Base-by-base conservation (phyloP, 805 yeast species). In the Candida morakotiae region DNA sequence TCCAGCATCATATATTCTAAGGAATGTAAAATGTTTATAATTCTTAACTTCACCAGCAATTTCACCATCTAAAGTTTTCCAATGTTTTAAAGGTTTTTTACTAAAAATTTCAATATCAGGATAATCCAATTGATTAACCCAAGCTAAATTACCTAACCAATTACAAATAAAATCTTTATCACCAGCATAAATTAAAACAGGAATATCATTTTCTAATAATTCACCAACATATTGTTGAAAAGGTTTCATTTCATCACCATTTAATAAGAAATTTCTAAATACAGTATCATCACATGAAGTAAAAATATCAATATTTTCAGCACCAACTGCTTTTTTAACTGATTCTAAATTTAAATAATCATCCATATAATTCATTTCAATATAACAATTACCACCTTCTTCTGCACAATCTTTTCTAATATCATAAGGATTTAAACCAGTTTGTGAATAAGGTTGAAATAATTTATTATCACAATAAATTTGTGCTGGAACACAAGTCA, bases 1-100 rank as follows among this genome's bases (percentile, higher is more conserved):
- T 19, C 97, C 97, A 36, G 94, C 97, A 45, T 79, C 91, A 52
- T 71, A 89, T 8, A 89, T 77, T 59, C 96, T 76, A 59, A 87
- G 70, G 68, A 83, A 91, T 3, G 95, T 84, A 49, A 89, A 79
- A 42, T 75, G 71, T 33, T 81, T 81, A 46, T 69, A 74, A 53
- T 77, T 82, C 67, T 87, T 87, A 20, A 81, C 82, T 51, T 83
- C 78, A 42, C 98, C 98, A 18, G 79, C 75, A 45, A 65, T 60
- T 37, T 71, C 69, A 31, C 73, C 77, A 15, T 11, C 18, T 8
- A 31, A 35, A 21, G 38, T 34, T 16, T 30, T 28, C 76, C 75
- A 80, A 29, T 69, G 66, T 42, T 55, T 59, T 44, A 56, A 56
- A 14, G 53, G 42, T 39, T 40, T 45, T 13, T 35, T 37, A 28